These are phyloP conservation scores for Theobroma cacao DNA, from an alignment of 345 rosid species.

Conservation along the genomic window DNA sequence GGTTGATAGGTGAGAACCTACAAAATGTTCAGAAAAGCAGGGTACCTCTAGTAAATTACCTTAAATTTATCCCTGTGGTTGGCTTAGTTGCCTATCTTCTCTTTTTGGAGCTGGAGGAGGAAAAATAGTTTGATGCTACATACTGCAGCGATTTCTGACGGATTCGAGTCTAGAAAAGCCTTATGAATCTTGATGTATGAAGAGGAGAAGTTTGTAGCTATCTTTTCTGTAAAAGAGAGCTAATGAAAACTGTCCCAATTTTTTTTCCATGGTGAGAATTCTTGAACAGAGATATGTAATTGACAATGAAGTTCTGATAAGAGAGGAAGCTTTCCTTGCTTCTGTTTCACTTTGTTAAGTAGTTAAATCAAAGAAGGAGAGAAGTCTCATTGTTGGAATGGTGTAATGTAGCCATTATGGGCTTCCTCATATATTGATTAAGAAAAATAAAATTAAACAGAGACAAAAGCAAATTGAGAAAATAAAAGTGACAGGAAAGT, in stretches of 20 bases:
- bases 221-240: not conserved
- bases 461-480: too few species aligned
- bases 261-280: not conserved
- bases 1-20: conserved; percentile 87
- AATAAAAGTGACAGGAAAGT: too few species aligned
- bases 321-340: not conserved
- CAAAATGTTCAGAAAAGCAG: conserved; percentile 56
- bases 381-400: too few species aligned
- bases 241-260: not conserved
- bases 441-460: too few species aligned
- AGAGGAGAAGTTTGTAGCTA: not conserved
- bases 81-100: conserved; percentile 73
- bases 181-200: not conserved
- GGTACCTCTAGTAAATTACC: conserved; percentile 47
- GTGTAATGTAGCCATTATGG: too few species aligned
- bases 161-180: not conserved
- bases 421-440: too few species aligned
- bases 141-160: not conserved
- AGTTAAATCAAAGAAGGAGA: too few species aligned
- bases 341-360: too few species aligned
- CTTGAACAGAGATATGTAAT: not conserved
- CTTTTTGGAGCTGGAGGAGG: conserved; percentile 52
- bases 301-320: conserved; percentile 3
- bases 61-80: conserved; percentile 75
- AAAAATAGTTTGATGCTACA: conserved; percentile 12